A percentile compares a stretch with the other conserved stretches of the same genome.
Evolutionary conservation across 2,329 filamentous ascomycete species (phyloP).

Genomic region (Ophiosphaerella herpotricha): DNA sequence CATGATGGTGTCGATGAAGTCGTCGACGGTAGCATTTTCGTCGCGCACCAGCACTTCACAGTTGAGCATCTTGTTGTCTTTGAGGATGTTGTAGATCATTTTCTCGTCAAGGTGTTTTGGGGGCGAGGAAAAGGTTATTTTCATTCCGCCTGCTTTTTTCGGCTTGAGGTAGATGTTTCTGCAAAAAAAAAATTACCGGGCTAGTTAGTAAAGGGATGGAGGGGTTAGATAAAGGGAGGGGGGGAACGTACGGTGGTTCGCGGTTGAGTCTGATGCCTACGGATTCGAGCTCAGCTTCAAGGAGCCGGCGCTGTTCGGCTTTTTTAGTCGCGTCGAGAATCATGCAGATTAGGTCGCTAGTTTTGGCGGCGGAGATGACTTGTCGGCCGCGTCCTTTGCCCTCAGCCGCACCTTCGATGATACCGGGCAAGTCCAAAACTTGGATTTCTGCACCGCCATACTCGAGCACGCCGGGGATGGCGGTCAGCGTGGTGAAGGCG

Average conservation of each 20-base stretch:
- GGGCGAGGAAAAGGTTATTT: conserved; percentile 90
- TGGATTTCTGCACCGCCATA: conserved; percentile 98
- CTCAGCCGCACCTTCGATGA: conserved; percentile 95
- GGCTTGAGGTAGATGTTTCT: conserved; percentile 96
- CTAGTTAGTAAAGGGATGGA: conserved; percentile 1
- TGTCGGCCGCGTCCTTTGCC: conserved; percentile 95
- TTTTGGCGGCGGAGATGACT: conserved; percentile 98
- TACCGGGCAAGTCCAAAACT: conserved; percentile 94
- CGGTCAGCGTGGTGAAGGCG: conserved; percentile 95
- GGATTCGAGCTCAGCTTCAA: conserved; percentile 92
- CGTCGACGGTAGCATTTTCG: conserved; percentile 90
- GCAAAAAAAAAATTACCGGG: too few species aligned
- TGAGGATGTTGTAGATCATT: conserved; percentile 96
- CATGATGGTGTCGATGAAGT: conserved; percentile 99
- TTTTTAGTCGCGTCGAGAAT: conserved; percentile 95
- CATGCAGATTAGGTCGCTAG: conserved; percentile 96
- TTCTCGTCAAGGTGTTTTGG: conserved; percentile 95
- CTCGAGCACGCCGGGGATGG: conserved; percentile 94
- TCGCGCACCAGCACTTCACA: conserved; percentile 95
- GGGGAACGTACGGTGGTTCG: conserved; percentile 73
- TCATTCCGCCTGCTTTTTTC: conserved; percentile 97
- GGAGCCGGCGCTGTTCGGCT: conserved; percentile 84
- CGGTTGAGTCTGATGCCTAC: conserved; percentile 93
- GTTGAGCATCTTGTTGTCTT: conserved; percentile 98
- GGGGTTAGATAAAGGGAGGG: not conserved